Base-by-base conservation (phyloP, 2,329 filamentous ascomycete species). In the Penicillium expansum region DNA sequence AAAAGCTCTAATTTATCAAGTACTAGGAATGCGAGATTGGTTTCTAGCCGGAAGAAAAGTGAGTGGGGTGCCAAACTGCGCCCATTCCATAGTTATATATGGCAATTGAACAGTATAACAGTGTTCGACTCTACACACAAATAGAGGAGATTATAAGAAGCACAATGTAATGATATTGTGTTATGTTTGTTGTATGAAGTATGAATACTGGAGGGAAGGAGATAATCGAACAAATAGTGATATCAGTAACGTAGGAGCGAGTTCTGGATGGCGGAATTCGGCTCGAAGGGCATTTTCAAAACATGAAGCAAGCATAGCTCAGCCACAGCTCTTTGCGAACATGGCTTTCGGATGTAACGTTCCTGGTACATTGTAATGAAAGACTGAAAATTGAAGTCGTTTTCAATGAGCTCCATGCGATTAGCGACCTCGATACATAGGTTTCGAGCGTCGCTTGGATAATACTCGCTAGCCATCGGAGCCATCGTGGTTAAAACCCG, bases 231-330 rank as follows among this genome's bases (percentile, higher is more conserved):
- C n/a, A n/a, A n/a, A n/a, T n/a, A 30, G 29, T 33, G 5, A 33
- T 14, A 33, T 33, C 32, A 56, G 20, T 35, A 51, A 27, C 32
- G 39, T 18, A 52, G 44, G 32, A 58, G 16, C n/a, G 41, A 37
- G 37, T 47, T 48, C 22, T 52, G 20, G 13, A 57, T 45, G 13
- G 57, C 42, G 8, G 53, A 53, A 14, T 11, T 48, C 42, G 57
- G 16, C 32, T 59, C 54, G 9, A 59, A 59, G 2, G 57, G 57
- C 57, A 59, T 59, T 30, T 59, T 59, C 5, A 59, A 22, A 4
- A 59, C 29, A 42, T 59, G 49, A 38, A 59, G 32, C 37, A 59
- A 22, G 16, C 57, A 59, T 30, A 30, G 22, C 38, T 57, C 48
- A 2, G 57, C 32, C 6, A 59, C 27, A n/a, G 41, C 53, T 4